These are phyloP conservation scores for Clavispora phyllophila DNA, from an alignment of 805 yeast species.

Conservation along the genomic window DNA sequence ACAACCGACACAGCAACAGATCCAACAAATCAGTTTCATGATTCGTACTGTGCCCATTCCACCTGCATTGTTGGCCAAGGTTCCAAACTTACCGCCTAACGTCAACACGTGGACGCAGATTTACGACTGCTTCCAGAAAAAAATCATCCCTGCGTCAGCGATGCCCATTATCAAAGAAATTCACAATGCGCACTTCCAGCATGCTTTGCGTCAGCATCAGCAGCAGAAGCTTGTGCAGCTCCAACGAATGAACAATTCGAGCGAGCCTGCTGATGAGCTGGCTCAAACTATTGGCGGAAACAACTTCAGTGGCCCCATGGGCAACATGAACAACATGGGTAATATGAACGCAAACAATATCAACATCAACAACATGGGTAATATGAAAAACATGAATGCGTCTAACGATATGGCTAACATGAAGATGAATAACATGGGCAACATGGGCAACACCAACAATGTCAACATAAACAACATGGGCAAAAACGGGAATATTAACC, in stretches of 20 bases:
- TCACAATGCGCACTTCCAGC: conserved; percentile 61
- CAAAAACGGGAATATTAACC: neutral
- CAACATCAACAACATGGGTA: neutral
- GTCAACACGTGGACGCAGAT: conserved; percentile 80
- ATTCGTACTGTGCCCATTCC: conserved; percentile 72
- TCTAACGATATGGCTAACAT: conserved; percentile 3
- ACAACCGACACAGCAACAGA: conserved; percentile 24
- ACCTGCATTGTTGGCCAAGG: conserved; percentile 52
- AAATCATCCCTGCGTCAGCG: conserved; percentile 52
- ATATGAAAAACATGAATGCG: conserved; percentile 1
- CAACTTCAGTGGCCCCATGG: neutral
- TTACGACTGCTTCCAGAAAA: conserved; percentile 55
- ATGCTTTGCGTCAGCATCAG: conserved; percentile 48
- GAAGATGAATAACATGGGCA: conserved; percentile 3
- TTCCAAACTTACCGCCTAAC: conserved; percentile 75
- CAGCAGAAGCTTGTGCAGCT: conserved; percentile 29
- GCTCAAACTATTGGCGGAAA: neutral
- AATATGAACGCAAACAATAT: neutral
- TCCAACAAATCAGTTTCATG: conserved; percentile 35
- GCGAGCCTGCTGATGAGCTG: neutral
- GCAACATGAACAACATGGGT: conserved; percentile 3
- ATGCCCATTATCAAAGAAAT: conserved; percentile 59
- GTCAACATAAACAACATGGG: neutral
- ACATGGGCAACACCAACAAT: conserved; percentile 3
- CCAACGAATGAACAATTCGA: conserved; percentile 8